Conservation (phyloP, 495 filamentous ascomycete genomes). For the Tirmania nivea region DNA sequence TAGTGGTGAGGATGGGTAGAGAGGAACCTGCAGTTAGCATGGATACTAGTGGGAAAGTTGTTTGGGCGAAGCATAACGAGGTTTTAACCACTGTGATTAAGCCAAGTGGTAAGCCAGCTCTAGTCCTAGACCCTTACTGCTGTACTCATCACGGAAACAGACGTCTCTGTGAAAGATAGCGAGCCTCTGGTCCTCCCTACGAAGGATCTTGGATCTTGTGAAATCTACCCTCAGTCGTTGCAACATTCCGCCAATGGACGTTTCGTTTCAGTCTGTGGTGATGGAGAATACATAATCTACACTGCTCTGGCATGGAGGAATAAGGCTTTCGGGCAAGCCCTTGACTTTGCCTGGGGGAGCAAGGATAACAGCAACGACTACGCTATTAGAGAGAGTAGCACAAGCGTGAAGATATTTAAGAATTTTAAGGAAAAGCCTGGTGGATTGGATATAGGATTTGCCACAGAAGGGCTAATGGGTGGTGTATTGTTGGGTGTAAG, state of each 20-base stretch:
- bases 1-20: conserved; percentile 90
- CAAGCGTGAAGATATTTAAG: conserved; percentile 87
- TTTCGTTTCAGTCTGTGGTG: conserved; percentile 90
- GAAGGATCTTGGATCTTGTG: conserved; percentile 86
- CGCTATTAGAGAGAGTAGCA: conserved; percentile 79
- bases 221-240: conserved; percentile 88
- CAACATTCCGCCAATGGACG: conserved; percentile 92
- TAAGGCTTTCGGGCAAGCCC: conserved; percentile 82
- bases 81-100: conserved; percentile 91
- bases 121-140: neutral
- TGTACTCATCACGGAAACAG: conserved; percentile 19
- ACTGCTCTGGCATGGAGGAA: conserved; percentile 94
- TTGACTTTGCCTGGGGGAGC: conserved; percentile 93
- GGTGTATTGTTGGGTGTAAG: conserved; percentile 88
- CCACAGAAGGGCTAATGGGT: conserved; percentile 74
- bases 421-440: conserved; percentile 89
- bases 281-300: conserved; percentile 97
- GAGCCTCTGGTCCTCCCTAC: conserved; percentile 64
- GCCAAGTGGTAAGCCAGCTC: conserved; percentile 36
- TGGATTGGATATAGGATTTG: conserved; percentile 84
- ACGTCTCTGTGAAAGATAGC: conserved; percentile 66
- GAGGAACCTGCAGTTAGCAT: conserved; percentile 96
- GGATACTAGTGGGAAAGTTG: conserved; percentile 84
- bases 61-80: conserved; percentile 87
- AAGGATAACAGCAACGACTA: conserved; percentile 98